Evolutionary conservation across 306 rosid genomes (phyloP).

Genomic region (Hippophae rhamnoides): DNA sequence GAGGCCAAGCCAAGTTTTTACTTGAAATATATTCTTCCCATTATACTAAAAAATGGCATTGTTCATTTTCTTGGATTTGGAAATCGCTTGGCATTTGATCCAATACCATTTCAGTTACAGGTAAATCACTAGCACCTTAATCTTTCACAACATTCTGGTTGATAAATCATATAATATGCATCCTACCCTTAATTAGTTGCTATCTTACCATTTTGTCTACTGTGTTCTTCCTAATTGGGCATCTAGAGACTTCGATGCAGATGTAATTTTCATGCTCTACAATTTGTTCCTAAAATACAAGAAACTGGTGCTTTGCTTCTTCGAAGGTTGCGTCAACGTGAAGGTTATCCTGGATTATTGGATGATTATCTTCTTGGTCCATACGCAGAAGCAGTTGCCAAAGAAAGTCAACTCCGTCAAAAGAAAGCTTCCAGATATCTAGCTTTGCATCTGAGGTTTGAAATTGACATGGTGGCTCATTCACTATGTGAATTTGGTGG

Average conservation of each 20-base stretch:
- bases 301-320: conserved; percentile 81
- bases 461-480: conserved; percentile 98
- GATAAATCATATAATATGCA: neutral
- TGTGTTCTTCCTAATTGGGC: conserved; percentile 70
- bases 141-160: conserved; percentile 14
- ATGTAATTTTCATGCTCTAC: conserved; percentile 92
- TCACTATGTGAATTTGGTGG: conserved; percentile 96
- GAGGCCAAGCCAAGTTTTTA: conserved; percentile 94
- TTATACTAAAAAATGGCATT: conserved; percentile 67
- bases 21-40: conserved; percentile 65
- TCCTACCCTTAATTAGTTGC: conserved; percentile 14
- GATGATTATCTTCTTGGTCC: conserved; percentile 69
- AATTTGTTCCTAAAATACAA: conserved; percentile 90
- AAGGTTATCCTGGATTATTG: conserved; percentile 48
- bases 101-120: conserved; percentile 77
- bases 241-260: conserved; percentile 99
- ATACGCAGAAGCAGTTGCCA: conserved; percentile 33
- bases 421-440: conserved; percentile 74
- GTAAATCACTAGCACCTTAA: conserved; percentile 36
- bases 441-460: conserved; percentile 90
- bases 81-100: conserved; percentile 94
- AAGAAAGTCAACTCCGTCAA: conserved; percentile 26
- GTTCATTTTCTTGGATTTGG: conserved; percentile 92
- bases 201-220: conserved; percentile 17
- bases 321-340: conserved; percentile 63